Evolutionary conservation across 371 early-diverging fungal genomes (phyloP).

Genomic region (Mortierella sp.): DNA sequence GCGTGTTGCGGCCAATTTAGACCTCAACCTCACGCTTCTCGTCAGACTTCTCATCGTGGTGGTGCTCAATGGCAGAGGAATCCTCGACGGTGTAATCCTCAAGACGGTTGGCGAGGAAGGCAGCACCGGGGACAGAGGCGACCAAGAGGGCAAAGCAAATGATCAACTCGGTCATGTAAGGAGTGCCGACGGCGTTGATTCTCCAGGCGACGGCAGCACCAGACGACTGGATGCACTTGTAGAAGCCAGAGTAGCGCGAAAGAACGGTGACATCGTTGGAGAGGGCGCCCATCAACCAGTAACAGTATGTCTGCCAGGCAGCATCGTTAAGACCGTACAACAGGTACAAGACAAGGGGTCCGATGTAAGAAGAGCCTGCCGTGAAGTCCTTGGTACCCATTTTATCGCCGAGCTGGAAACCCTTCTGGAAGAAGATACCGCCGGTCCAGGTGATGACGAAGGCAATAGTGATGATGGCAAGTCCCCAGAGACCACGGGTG

Average conservation of each 20-base stretch:
- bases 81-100: too few relatives aligned
- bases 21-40: too few relatives aligned
- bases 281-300: constrained; percentile 79
- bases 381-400: not conserved
- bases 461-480: constrained; percentile 59
- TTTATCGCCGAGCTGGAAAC: constrained; percentile 42
- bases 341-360: constrained; percentile 71
- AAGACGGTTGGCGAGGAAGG: too few relatives aligned
- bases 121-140: too few relatives aligned
- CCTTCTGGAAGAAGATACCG: constrained; percentile 63
- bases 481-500: constrained; percentile 64
- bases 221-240: constrained; percentile 84
- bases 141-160: too few relatives aligned
- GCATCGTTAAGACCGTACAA: constrained; percentile 77
- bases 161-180: too few relatives aligned
- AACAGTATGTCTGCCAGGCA: constrained; percentile 69
- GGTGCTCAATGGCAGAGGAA: too few relatives aligned
- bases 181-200: too few relatives aligned
- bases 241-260: constrained; percentile 81
- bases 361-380: constrained; percentile 57
- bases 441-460: constrained; percentile 55
- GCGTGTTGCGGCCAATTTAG: too few relatives aligned
- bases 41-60: too few relatives aligned
- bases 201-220: constrained; percentile 62
- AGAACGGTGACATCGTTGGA: constrained; percentile 73